Evolutionary conservation across 202 grass and related monocot genomes (phyloP), one percentile per base, ranked within the genome.

Genomic region (Setaria italica): DNA sequence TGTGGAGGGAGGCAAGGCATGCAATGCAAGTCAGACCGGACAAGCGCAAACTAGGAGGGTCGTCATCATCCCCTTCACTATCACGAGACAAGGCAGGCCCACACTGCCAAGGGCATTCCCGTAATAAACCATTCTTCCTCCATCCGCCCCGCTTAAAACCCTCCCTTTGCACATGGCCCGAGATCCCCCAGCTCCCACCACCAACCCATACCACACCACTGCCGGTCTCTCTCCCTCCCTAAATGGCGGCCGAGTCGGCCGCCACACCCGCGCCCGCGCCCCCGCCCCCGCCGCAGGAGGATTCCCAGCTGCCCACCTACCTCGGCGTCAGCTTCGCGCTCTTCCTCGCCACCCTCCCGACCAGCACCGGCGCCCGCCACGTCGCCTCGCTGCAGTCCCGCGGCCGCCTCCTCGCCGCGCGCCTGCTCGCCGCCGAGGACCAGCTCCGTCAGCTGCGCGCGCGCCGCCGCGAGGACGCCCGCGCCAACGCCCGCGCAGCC

Each of bases 381-480:
- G 87, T 96, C 32, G 59, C 97, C 1, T 99, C 93, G 54, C 82
- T 99, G 14, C 97, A 99, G 80, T 96, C 93, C 34, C 90, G 97
- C 37, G 92, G 88, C 51, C 92, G 93, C 45, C 25, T 99, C 9
- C 88, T 99, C 56, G 91, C 86, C 1, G 7, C 88, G 79, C 94
- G 87, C 76, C 84, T 99, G 11, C 94, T 99, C 16, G 80, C 90
- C 64, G 88, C 97, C 58, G 93, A 99, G 90, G 97, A 99, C 34
- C 87, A 87, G 86, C 87, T 99, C 32, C 85, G 88, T 8, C 91
- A 95, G 86, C 77, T 96, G 4, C 86, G 88, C 29, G 86, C 93
- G 29, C 81, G 91, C 17, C 42, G 93, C 9, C 86, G 85, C 62
- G 97, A 96, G 84, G 97, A 96, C 46, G 91, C 93, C 57, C 90